Percentiles rank a stretch among this genome's conserved stretches.
Evolutionary conservation across 148 eudicot genomes (phyloP).

Genomic region (Rhododendron simsii): DNA sequence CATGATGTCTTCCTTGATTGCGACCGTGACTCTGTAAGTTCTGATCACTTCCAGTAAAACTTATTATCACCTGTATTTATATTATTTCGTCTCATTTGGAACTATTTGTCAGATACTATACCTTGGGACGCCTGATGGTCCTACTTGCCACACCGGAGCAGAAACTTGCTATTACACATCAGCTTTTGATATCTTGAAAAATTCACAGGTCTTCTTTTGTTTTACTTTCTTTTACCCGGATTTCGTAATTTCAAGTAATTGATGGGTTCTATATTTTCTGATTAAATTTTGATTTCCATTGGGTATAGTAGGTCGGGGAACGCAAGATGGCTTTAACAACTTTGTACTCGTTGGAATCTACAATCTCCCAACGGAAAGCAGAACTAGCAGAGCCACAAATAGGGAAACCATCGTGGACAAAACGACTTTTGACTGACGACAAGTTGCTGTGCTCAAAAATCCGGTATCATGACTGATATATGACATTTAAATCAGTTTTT

Average conservation of each 20-base stretch:
- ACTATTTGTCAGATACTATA: slow-evolving; percentile 56
- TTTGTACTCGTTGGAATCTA: slow-evolving; percentile 71
- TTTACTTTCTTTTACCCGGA: not conserved
- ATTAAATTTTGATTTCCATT: not conserved
- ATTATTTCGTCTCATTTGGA: not conserved
- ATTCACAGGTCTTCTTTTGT: slow-evolving; percentile 41
- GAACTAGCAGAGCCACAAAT: slow-evolving; percentile 33
- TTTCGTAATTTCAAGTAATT: not conserved
- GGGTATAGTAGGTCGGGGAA: slow-evolving; percentile 37
- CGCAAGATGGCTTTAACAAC: slow-evolving; percentile 61
- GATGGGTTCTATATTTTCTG: not conserved
- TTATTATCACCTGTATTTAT: not conserved
- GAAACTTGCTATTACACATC: slow-evolving; percentile 92
- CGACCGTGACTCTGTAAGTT: slow-evolving; percentile 88
- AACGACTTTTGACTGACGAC: slow-evolving; percentile 60
- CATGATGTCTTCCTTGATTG: slow-evolving; percentile 79
- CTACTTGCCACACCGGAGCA: slow-evolving; percentile 88
- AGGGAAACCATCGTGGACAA: slow-evolving; percentile 89
- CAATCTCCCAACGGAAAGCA: slow-evolving; percentile 52
- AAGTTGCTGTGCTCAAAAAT: slow-evolving; percentile 78
- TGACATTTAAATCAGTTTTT: not conserved
- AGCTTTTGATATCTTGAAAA: slow-evolving; percentile 34
- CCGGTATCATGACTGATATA: slow-evolving; percentile 36
- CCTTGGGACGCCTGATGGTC: slow-evolving; percentile 95
- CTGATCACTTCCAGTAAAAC: not conserved